These are phyloP conservation scores for Dujonia santamariae DNA, from an alignment of 1,139 yeast genomes.

Conservation along the genomic window DNA sequence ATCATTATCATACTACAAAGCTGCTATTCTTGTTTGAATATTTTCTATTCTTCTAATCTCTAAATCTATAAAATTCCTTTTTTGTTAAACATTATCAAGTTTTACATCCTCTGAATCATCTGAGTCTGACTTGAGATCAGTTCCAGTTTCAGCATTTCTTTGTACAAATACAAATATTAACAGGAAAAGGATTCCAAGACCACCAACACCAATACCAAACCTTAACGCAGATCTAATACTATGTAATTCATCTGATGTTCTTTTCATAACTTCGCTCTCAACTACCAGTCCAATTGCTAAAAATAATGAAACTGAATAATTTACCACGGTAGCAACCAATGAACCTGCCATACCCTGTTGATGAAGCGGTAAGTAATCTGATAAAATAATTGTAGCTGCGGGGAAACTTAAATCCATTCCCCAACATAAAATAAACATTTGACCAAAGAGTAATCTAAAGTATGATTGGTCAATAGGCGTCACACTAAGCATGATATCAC, in stretches of 20 bases:
- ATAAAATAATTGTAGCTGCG: conserved; percentile 50
- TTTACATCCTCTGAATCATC: neutral
- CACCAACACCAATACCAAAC: conserved; percentile 37
- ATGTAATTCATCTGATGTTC: conserved; percentile 20
- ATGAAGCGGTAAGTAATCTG: conserved; percentile 46
- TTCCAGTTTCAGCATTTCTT: conserved; percentile 12
- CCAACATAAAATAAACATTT: conserved; percentile 48
- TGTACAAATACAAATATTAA: conserved; percentile 28
- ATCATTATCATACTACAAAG: no score
- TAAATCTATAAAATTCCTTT: no score
- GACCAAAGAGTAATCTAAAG: conserved; percentile 45
- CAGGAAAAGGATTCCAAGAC: conserved; percentile 29
- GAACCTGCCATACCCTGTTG: conserved; percentile 65
- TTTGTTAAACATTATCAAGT: no score
- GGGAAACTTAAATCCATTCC: conserved; percentile 63
- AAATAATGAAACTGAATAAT: conserved; percentile 51
- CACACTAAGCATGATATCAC: conserved; percentile 44
- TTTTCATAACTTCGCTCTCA: conserved; percentile 32
- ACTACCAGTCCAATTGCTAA: conserved; percentile 52
- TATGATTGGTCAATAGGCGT: conserved; percentile 50
- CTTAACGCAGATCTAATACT: conserved; percentile 47
- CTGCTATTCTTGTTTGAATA: no score
- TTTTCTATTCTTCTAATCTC: no score
- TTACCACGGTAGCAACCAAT: conserved; percentile 50
- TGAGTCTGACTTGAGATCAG: conserved; percentile 3